Evolutionary conservation across 2,329 filamentous ascomycete genomes (phyloP).

Genomic region (Blastomyces gilchristii): DNA sequence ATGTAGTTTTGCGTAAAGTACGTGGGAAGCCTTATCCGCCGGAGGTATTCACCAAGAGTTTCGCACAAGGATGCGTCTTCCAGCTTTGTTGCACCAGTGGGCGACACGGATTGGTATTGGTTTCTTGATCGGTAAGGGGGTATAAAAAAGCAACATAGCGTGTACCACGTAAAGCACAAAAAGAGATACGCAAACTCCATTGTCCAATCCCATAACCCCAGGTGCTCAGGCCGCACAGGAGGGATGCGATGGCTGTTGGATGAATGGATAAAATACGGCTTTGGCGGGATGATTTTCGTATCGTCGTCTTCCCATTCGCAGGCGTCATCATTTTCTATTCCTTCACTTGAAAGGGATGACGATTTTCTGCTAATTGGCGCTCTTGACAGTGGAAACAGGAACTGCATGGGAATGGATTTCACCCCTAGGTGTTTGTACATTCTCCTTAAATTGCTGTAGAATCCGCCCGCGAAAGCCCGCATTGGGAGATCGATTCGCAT

Average conservation of each 20-base stretch:
- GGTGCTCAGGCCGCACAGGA: constrained; percentile 33
- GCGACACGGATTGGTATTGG: constrained; percentile 7
- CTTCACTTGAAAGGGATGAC: constrained; percentile 3
- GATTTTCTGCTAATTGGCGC: constrained; percentile 9
- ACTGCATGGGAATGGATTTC: constrained; percentile 41
- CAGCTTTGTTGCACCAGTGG: neutral
- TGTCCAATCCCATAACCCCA: constrained; percentile 31
- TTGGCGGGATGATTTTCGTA: constrained; percentile 7
- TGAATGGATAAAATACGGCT: constrained; percentile 43
- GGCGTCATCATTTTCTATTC: constrained; percentile 8
- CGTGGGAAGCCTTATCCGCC: constrained; percentile 41
- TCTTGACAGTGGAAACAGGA: constrained; percentile 45
- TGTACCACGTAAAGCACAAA: constrained; percentile 46
- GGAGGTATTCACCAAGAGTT: constrained; percentile 41
- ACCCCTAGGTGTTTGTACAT: constrained; percentile 49
- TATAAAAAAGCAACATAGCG: constrained; percentile 42
- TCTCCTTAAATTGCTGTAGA: constrained; percentile 45
- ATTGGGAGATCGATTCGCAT: constrained; percentile 42
- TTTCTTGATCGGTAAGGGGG: constrained; percentile 22
- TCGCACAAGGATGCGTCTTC: constrained; percentile 27
- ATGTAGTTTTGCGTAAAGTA: constrained; percentile 43
- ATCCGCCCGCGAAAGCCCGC: constrained; percentile 43
- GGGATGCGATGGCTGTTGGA: constrained; percentile 45
- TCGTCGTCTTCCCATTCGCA: neutral
- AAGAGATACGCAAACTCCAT: constrained; percentile 38